Evolutionary conservation across 768 basidiomycete species (phyloP).

Genomic region (Kondoa malvinella): DNA sequence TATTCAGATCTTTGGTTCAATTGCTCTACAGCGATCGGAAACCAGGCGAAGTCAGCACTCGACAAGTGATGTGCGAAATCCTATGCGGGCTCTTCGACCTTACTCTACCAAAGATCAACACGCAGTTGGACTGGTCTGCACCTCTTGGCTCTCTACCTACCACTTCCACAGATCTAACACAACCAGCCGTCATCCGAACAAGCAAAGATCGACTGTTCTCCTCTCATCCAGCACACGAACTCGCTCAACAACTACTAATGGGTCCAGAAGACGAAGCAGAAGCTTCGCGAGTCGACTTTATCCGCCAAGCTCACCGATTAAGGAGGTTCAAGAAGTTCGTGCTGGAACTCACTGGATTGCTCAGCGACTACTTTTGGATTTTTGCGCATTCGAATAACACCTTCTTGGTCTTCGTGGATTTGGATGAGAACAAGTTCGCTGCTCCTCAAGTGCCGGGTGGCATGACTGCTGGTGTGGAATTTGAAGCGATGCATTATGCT

Average conservation of each 20-base stretch:
- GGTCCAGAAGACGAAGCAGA: conserved; percentile 26
- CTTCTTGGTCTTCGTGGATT: conserved; percentile 68
- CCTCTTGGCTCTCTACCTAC: background rate
- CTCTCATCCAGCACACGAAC: conserved; percentile 1
- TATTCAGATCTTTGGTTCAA: conserved; percentile 63
- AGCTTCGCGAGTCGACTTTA: conserved; percentile 32
- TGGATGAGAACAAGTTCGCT: conserved; percentile 69
- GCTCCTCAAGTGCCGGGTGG: conserved; percentile 86
- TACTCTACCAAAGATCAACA: conserved; percentile 48
- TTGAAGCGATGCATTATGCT: conserved; percentile 88
- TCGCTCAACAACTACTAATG: conserved; percentile 20
- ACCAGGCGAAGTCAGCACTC: conserved; percentile 77
- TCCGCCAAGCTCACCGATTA: conserved; percentile 30
- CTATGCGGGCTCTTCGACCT: conserved; percentile 74
- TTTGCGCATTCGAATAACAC: conserved; percentile 91
- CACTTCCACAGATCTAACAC: background rate
- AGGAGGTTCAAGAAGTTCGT: conserved; percentile 66
- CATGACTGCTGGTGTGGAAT: conserved; percentile 97
- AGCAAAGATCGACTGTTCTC: background rate
- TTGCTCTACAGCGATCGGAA: conserved; percentile 95
- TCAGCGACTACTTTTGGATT: conserved; percentile 85
- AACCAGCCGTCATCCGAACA: too few relatives aligned
- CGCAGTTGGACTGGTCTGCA: conserved; percentile 28
- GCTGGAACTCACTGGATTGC: conserved; percentile 69
- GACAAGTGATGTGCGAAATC: conserved; percentile 78